Base-by-base conservation (phyloP, 495 filamentous ascomycete species). In the Aspergillus taichungensis region DNA sequence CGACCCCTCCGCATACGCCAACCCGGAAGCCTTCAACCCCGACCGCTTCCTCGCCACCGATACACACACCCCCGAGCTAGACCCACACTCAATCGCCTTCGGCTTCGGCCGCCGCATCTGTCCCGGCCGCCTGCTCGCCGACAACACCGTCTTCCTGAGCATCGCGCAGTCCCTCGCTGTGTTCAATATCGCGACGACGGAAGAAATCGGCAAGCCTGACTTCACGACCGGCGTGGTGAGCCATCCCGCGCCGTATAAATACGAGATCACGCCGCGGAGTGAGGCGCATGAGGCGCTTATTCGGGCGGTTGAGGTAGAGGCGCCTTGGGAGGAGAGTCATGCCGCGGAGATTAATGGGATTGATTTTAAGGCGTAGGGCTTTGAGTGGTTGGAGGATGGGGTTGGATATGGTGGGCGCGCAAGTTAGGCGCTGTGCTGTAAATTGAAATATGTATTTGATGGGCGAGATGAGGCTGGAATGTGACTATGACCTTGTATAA, bases 271-370 rank as follows among this genome's bases (percentile, higher is more conserved):
- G 35, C 54, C 65, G 3, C 55, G 70, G n/a, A 66, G 53, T 39
- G 34, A 36, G 33, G 30, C 37, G 18, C 62, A 68, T 47, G 52
- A 42, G 34, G 49, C 54, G 14, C 44, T 71, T 12, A 57, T 75
- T 6, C 40, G 52, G 27, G 47, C 49, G 1, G 56, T 72, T 11
- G 72, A 72, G 40, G 42, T 57, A 27, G 55, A 53, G 8, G 60
- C 63, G 54, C 73, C 71, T 3, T 74, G 69, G 63, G 54, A 68
- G 41, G 45, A 68, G 51, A 69, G 70, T 45, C 57, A 74, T 54
- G 56, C 60, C 6, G 31, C 28, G 12, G 37, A 40, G 8, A 18
- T 53, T 14, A 8, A 40, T 40, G 13, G 38, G 38, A 35, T 24
- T 24, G 18, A 24, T 24, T 24, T 24, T 4, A 24, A 24, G 18